phyloP scores from a whole-genome alignment of 2,329 filamentous ascomycete species.

The Hymenoscyphus scutula region DNA sequence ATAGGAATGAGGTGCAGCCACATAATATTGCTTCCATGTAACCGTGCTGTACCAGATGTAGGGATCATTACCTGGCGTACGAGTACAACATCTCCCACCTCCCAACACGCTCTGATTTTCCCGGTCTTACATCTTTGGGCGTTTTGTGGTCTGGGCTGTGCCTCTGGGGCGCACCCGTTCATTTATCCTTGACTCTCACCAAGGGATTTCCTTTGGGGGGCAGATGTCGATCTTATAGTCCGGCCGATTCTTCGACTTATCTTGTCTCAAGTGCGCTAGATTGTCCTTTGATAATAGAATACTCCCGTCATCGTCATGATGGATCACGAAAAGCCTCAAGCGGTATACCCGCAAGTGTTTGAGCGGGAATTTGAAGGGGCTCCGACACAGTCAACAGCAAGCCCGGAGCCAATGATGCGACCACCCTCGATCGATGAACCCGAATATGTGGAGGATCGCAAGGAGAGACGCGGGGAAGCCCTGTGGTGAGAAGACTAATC shows the following conservation, averaged over 20 bases:
- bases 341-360: slow-evolving; percentile 29
- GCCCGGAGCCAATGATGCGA: slow-evolving; percentile 23
- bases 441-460: slow-evolving; percentile 27
- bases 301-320: slow-evolving; percentile 23
- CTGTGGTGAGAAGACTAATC: slow-evolving; percentile 28
- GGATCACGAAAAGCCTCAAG: slow-evolving; percentile 34
- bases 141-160: slow-evolving; percentile 5
- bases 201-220: background rate
- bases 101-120: slow-evolving; percentile 4
- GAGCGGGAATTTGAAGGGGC: slow-evolving; percentile 23
- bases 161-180: background rate
- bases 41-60: slow-evolving; percentile 3
- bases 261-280: background rate
- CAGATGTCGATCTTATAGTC: slow-evolving; percentile 6
- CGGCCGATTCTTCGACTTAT: background rate
- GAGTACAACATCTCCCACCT: too few relatives aligned
- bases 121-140: slow-evolving; percentile 10
- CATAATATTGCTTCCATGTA: slow-evolving; percentile 4
- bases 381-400: slow-evolving; percentile 23
- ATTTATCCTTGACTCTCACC: background rate
- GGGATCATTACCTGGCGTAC: slow-evolving; percentile 1
- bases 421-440: slow-evolving; percentile 27
- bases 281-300: background rate
- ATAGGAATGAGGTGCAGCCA: slow-evolving; percentile 9
- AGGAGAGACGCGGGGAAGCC: slow-evolving; percentile 30